Base-by-base conservation (phyloP, 257 asterid genomes). In the Linaria vulgaris region DNA sequence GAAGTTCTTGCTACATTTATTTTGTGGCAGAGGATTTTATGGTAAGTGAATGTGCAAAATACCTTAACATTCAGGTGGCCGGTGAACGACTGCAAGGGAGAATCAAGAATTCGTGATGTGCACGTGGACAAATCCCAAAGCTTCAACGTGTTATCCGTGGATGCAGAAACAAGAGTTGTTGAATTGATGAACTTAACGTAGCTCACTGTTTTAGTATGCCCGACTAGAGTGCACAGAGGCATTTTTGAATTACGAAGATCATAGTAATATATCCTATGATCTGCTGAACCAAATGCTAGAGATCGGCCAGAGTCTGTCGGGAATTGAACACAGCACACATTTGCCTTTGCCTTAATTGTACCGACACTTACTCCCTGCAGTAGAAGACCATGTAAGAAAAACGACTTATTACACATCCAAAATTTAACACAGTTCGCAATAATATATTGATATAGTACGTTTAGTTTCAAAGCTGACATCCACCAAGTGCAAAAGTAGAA, bases 221-320 rank as follows among this genome's bases (percentile, higher is more conserved):
- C 97, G 51, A 87, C 76, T 59, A 94, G 71, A 47, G 97, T 94
- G 76, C 96, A 84, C 16, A 94, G 79, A 34, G 99, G 99, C 84
- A 82, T 72, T 72, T 81, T 90, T 20, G 81, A 70, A 82, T 88
- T 90, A 10, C 99, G 95, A 66, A 94, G 88, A 72, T 94, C 99
- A 64, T 90, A 94, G 61, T 90, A 90, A 79, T 94, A 94, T 72
- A 90, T 88, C 73, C 52, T 84, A 70, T 94, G 99, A 66, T 94
- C 99, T 6, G 99, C 99, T 7, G 99, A 94, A 43, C 99, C 99
- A 78, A 90, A 94, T 27, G 97, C 97, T 69, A 94, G 90, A 57
- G 82, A 74, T 14, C 88, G 95, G 14, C 87, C 75, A n/a, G 95
- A 87, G 75, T 90, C 97, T 39, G 73, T 49, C 0, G 97, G 97